A percentile compares a stretch with the other conserved stretches of the same genome.
phyloP scores from a whole-genome alignment of 1,284 basidiomycete species.

The Moniliophthora roreri region DNA sequence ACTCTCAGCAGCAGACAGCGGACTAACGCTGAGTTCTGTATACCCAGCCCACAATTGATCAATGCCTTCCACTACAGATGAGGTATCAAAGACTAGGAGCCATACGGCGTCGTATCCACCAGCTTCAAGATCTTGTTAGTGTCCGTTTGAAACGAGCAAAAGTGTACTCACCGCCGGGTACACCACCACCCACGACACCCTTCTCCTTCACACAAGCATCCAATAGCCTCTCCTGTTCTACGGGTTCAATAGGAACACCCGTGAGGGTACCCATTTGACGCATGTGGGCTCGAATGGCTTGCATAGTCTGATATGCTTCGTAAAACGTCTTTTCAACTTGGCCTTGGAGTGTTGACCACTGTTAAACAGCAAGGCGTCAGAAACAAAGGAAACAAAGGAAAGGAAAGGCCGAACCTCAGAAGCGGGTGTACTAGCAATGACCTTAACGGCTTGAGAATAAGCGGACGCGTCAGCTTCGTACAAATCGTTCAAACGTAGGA shows the following conservation, averaged over 20 bases:
- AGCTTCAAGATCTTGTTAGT: conserved; percentile 45
- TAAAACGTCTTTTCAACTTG: conserved; percentile 53
- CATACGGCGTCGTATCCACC: conserved; percentile 98
- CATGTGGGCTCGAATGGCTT: conserved; percentile 86
- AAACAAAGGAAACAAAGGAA: background rate
- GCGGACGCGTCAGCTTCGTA: conserved; percentile 42
- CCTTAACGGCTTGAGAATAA: conserved; percentile 59
- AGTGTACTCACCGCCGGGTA: conserved; percentile 80
- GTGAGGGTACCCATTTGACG: conserved; percentile 82
- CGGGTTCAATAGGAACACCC: conserved; percentile 89
- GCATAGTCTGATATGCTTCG: conserved; percentile 51
- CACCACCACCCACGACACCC: conserved; percentile 92
- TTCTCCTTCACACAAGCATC: conserved; percentile 75
- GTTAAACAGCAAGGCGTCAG: background rate
- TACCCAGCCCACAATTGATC: conserved; percentile 77
- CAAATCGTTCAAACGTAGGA: conserved; percentile 50
- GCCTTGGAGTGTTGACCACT: conserved; percentile 61
- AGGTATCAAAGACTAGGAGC: conserved; percentile 79
- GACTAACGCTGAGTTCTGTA: conserved; percentile 74
- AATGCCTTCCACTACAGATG: conserved; percentile 50
- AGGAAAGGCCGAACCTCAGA: conserved; percentile 45
- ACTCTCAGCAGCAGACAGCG: conserved; percentile 78
- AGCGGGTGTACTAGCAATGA: conserved; percentile 56
- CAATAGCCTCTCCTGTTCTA: conserved; percentile 86
- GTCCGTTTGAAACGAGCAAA: conserved; percentile 7